Base-by-base conservation (phyloP, 2,329 filamentous ascomycete species). In the Dryadomyces sulphureus region DNA sequence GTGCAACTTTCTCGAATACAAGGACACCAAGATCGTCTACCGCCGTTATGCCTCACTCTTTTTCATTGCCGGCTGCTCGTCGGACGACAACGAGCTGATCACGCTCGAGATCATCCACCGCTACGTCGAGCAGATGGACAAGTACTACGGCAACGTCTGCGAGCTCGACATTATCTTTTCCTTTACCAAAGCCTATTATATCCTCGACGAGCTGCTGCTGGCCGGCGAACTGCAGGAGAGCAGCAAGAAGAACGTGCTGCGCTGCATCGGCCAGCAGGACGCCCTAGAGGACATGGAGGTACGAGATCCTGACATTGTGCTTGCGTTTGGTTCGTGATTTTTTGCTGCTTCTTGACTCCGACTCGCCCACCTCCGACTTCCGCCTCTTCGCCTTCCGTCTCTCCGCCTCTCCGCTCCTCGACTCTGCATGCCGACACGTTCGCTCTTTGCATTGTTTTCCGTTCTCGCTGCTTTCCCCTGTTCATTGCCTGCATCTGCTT, bases 51-150 rank as follows among this genome's bases (percentile, higher is more conserved):
- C 92, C 51, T 96, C 92, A 49, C 81, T 98, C 51, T 98, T 96
- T 74, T 98, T 98, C 74, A 98, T 98, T 63, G 89, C 90, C 59
- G 92, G 92, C 57, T 94, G 88, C 69, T 82, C 88, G 45, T 89
- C 89, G n/a, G 88, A 87, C 52, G 92, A 98, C 66, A 98, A 98
- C 66, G 92, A 98, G 63, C 72, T 98, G 60, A 95, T 96, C 63
- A 94, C 87, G 21, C 86, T 98, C 61, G 92, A 98, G 65, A 88
- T 98, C 61, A 93, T 98, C 58, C 92, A 98, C 65, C 87, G 92
- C 66, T 98, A 98, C 63, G 92, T 98, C 60, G 92, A 98, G 66
- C 92, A 98, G 68, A 98, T 98, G 92, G 92, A 98, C 74, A 98
- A 98, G 65, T 98, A 98, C 71, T 98, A 96, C 65, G 92, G 92